Percentiles rank a stretch among this genome's conserved stretches.
Conservation (phyloP, 164 flowering plant genomes). For the Saururus chinensis region DNA sequence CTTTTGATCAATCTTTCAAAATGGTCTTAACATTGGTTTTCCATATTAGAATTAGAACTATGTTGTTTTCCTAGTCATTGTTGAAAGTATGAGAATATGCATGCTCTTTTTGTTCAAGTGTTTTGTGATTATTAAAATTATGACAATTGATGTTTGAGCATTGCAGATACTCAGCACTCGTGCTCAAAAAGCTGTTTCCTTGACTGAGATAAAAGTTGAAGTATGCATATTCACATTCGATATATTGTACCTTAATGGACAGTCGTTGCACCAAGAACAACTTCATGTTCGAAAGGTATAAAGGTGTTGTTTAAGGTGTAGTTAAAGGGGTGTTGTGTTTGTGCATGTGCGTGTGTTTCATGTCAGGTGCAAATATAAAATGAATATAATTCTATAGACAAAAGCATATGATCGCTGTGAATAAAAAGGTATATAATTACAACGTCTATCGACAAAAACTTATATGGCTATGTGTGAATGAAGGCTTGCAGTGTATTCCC, state of each 20-base stretch:
- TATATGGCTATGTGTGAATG: too few relatives aligned
- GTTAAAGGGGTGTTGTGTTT: not conserved
- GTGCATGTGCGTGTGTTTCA: not conserved
- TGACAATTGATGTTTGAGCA: not conserved
- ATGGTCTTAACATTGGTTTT: too few relatives aligned
- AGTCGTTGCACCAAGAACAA: conserved; percentile 70
- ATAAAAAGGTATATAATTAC: too few relatives aligned
- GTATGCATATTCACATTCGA: conserved; percentile 95
- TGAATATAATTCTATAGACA: too few relatives aligned
- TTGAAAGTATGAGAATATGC: not conserved
- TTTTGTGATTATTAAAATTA: too few relatives aligned
- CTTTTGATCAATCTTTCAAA: not conserved
- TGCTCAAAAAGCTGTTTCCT: conserved; percentile 76
- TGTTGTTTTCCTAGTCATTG: not conserved
- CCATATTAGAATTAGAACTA: too few relatives aligned
- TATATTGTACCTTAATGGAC: conserved; percentile 75
- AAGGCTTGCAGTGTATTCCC: too few relatives aligned
- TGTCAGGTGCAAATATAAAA: too few relatives aligned
- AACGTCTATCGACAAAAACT: too few relatives aligned
- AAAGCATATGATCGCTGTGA: too few relatives aligned
- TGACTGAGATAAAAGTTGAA: conserved; percentile 71
- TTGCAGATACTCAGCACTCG: conserved; percentile 76
- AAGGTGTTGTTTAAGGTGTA: not conserved
- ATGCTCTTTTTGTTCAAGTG: not conserved
- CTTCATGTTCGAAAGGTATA: conserved; percentile 77